Evolutionary conservation across 2,329 filamentous ascomycete species (phyloP).

Genomic region (Colletotrichum paranaense): DNA sequence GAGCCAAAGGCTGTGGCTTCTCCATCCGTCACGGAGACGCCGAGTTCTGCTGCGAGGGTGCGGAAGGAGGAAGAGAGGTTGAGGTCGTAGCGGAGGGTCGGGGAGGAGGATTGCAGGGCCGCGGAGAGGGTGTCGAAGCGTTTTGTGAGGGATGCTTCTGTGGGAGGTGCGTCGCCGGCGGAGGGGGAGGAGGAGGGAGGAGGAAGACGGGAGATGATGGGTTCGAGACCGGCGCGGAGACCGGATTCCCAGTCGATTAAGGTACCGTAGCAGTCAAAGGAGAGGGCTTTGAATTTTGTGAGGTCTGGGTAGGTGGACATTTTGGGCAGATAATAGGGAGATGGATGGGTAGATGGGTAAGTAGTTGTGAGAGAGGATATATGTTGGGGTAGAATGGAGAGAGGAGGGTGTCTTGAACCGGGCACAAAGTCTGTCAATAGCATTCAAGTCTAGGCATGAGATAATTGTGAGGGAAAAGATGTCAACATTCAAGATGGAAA

Average conservation of each 20-base stretch:
- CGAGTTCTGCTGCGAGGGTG: conserved; percentile 54
- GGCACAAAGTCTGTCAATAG: no score
- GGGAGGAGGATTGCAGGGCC: conserved; percentile 62
- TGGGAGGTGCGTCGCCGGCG: conserved; percentile 41
- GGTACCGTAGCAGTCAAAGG: conserved; percentile 85
- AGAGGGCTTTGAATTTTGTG: conserved; percentile 56
- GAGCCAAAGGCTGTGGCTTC: conserved; percentile 62
- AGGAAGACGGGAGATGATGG: conserved; percentile 57
- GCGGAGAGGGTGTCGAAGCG: conserved; percentile 58
- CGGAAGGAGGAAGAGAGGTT: conserved; percentile 62
- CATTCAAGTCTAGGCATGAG: no score
- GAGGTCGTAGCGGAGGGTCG: conserved; percentile 66
- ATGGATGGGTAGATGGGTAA: background rate
- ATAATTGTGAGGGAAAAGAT: no score
- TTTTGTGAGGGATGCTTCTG: conserved; percentile 49
- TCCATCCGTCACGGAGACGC: conserved; percentile 46
- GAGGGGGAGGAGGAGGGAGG: conserved; percentile 40
- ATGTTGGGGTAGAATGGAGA: no score
- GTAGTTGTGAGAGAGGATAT: no score
- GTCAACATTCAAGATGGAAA: no score
- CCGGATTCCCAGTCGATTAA: conserved; percentile 83
- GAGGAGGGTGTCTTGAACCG: no score
- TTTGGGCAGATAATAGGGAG: background rate
- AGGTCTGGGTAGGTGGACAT: conserved; percentile 26
- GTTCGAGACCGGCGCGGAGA: conserved; percentile 64